Evolutionary conservation across 148 eudicot genomes (phyloP).

Genomic region (Amaranthus hypochondriacus): DNA sequence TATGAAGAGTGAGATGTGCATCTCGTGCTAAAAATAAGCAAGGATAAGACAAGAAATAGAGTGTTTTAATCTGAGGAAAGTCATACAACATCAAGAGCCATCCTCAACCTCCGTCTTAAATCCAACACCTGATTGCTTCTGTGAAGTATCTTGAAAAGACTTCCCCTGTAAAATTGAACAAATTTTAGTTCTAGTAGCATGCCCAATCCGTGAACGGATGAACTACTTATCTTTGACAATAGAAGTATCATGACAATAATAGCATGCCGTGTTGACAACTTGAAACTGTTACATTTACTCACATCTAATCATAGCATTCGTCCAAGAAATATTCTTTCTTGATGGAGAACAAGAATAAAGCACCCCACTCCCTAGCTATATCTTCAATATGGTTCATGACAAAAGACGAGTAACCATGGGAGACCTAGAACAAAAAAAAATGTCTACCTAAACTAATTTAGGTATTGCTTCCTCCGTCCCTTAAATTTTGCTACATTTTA

Average conservation of each 20-base stretch:
- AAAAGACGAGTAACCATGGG: background rate
- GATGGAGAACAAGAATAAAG: too few relatives aligned
- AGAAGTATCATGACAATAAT: too few relatives aligned
- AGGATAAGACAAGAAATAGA: background rate
- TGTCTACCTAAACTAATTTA: background rate
- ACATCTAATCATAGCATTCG: too few relatives aligned
- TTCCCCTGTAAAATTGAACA: conserved; percentile 52
- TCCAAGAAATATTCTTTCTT: too few relatives aligned
- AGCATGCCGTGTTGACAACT: too few relatives aligned
- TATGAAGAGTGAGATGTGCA: background rate
- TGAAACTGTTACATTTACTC: too few relatives aligned
- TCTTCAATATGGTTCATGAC: too few relatives aligned
- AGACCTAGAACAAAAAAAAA: background rate
- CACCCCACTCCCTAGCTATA: too few relatives aligned
- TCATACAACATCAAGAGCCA: conserved; percentile 89
- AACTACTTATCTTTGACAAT: background rate
- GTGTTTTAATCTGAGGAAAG: conserved; percentile 10
- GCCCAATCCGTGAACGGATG: background rate
- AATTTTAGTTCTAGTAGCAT: background rate
- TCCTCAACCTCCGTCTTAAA: conserved; percentile 53
- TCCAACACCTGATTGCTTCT: conserved; percentile 64
- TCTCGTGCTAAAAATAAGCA: background rate
- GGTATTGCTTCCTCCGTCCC: conserved; percentile 1
- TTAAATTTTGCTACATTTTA: too few relatives aligned
- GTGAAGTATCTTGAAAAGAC: conserved; percentile 76